Evolutionary conservation across 164 flowering plant species (phyloP), one percentile per base, ranked within the genome.

Genomic region (Chimonanthus salicifolius): DNA sequence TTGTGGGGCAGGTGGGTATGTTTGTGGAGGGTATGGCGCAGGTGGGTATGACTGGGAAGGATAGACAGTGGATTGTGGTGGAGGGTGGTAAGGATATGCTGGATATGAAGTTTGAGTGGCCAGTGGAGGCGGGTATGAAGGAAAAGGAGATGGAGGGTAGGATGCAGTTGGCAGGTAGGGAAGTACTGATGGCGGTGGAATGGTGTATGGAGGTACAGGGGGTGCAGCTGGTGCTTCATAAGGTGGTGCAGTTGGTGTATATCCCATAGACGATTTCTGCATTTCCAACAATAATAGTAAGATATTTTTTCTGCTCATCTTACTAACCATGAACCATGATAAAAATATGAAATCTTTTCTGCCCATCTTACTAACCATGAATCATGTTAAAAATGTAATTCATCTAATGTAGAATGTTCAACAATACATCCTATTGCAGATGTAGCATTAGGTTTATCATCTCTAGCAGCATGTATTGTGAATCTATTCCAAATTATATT

Each of bases 211-310:
- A 69, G 83, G 62, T 18, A 71, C 76, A 64, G 74, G 82, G 16
- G 82, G 75, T 58, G 71, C 69, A 45, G 77, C 47, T 48, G 88
- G 69, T 74, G 84, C 67, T 66, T 11, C 68, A 72, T 80, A 88
- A 7, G 85, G 82, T 67, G 92, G 91, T 21, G 90, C 94, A 47
- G 91, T 84, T 6, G 88, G 88, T 66, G 82, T 83, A 70, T n/a
- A 68, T 68, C 71, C 72, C 60, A 74, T 62, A 10, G 67, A 74
- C 15, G 78, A 78, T 76, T 83, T 88, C 96, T 92, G 90, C 79
- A 81, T 76, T 21, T 65, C 20, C 21, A 68, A 71, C 47, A 11
- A 16, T 44, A 47, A 65, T 16, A 1, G 18, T 54, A 62, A 49
- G n/a, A 49, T 43, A 9, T 46, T 9, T 13, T 11, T 43, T 13